These are phyloP conservation scores for Volutella citrinella DNA, from an alignment of 2,329 filamentous ascomycete species.

Conservation along the genomic window DNA sequence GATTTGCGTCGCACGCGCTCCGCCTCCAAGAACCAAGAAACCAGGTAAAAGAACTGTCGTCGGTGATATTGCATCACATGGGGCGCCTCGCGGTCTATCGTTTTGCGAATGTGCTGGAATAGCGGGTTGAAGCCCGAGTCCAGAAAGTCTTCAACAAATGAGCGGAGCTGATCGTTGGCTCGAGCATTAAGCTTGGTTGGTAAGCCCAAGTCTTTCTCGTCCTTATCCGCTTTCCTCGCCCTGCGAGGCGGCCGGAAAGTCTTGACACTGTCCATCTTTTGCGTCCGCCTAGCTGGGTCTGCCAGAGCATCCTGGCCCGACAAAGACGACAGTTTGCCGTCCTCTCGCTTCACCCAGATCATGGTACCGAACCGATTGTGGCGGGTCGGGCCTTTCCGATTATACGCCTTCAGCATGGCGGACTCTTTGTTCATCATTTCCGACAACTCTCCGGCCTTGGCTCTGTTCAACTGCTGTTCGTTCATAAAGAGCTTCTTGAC, in stretches of 20 bases:
- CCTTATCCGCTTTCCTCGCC: conserved; percentile 57
- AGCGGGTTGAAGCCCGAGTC: conserved; percentile 94
- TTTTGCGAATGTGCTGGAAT: conserved; percentile 80
- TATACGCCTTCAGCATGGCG: conserved; percentile 74
- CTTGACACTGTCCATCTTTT: conserved; percentile 89
- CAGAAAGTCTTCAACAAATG: conserved; percentile 88
- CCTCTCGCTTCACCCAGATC: conserved; percentile 90
- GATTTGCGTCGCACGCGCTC: conserved; percentile 69
- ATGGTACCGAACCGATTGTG: conserved; percentile 96
- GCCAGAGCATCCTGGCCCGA: conserved; percentile 84
- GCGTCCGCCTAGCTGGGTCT: conserved; percentile 67
- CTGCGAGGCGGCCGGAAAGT: conserved; percentile 80
- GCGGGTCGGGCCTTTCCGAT: conserved; percentile 74
- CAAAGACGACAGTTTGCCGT: conserved; percentile 79
- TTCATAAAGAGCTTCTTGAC: conserved; percentile 82
- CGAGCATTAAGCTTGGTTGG: conserved; percentile 66
- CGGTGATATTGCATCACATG: conserved; percentile 75
- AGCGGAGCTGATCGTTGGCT: conserved; percentile 73
- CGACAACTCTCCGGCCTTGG: conserved; percentile 70
- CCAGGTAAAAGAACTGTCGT: conserved; percentile 86
- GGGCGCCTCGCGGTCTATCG: conserved; percentile 84
- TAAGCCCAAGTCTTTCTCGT: conserved; percentile 73
- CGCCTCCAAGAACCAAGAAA: conserved; percentile 89
- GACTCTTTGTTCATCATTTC: conserved; percentile 77
- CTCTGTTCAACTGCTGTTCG: conserved; percentile 65